A percentile compares a stretch with the other conserved stretches of the same genome.
Evolutionary conservation across 345 rosid species (phyloP).

Genomic region (Murraya koenigii): DNA sequence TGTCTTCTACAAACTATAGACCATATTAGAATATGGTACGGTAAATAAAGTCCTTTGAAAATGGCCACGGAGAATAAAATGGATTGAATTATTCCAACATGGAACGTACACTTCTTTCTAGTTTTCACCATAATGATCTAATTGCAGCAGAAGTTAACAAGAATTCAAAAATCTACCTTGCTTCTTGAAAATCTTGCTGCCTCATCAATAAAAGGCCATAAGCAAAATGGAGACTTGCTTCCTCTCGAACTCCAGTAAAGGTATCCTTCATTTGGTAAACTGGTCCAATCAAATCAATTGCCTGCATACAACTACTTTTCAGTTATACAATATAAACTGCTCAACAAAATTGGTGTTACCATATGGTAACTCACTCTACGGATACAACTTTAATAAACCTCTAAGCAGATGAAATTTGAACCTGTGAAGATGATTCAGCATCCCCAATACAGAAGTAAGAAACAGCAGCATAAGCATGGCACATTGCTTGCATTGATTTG

Average conservation of each 20-base stretch:
- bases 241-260: conserved; percentile 83
- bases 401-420: conserved; percentile 21
- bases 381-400: conserved; percentile 3
- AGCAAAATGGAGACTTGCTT: conserved; percentile 89
- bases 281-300: conserved; percentile 92
- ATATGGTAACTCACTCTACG: background rate
- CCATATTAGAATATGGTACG: conserved; percentile 7
- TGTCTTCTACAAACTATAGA: background rate
- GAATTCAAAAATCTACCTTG: conserved; percentile 49
- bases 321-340: background rate
- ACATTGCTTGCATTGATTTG: conserved; percentile 86
- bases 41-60: background rate
- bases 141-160: conserved; percentile 3
- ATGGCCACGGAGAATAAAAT: background rate
- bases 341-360: background rate
- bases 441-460: conserved; percentile 89
- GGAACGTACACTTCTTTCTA: background rate
- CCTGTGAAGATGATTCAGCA: conserved; percentile 95
- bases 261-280: conserved; percentile 73
- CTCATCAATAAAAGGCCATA: conserved; percentile 92
- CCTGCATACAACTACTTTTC: conserved; percentile 42
- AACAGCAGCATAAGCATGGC: conserved; percentile 92
- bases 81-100: background rate
- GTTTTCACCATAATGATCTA: background rate
- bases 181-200: conserved; percentile 90